Evolutionary conservation across 306 rosid species (phyloP), one percentile per base, ranked within the genome.

Genomic region (Cicer cuneatum): DNA sequence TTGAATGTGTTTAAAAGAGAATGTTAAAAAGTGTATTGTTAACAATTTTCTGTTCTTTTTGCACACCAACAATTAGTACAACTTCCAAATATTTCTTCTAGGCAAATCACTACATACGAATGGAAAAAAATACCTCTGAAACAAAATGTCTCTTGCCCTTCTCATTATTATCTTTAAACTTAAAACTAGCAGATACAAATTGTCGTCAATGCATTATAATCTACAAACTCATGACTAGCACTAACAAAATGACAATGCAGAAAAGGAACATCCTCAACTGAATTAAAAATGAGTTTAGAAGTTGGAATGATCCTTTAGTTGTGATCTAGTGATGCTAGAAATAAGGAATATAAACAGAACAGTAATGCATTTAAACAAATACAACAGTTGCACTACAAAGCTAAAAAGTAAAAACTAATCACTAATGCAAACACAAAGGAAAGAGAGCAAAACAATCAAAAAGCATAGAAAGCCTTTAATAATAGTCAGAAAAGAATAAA

Each of bases 281-380:
- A 45, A 42, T 16, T 46, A 43, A 33, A 80, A 61, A 33, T 7
- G 29, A 38, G 4, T 53, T 62, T 37, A 45, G 63, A 70, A 14
- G 62, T 45, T 3, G 62, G 66, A 21, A 69, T 9, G 15, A 33
- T 63, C 61, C 19, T 43, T 48, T 13, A 62, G 67, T 41, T 76
- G 45, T 8, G 66, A 63, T 19, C 61, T 48, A 71, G 45, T 8
- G 66, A 64, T 21, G 60, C 56, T 57, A 79, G 40, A 74, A 69
- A 21, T 40, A 13, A 11, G 54, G 4, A 65, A 10, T 38, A 56
- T 16, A 16, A 51, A 15, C 11, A 14, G 19, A 13, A 65, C 77
- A 61, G 5, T 52, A 51, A 6, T 39, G 74, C 45, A 52, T 33
- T 41, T 24, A 48, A 70, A 41, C 18, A 41, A 6, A 21, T 7